Percentiles rank a stretch among this genome's conserved stretches.
These are phyloP conservation scores for Lasiosphaeria hispida DNA, from an alignment of 495 filamentous ascomycete genomes.

Conservation along the genomic window DNA sequence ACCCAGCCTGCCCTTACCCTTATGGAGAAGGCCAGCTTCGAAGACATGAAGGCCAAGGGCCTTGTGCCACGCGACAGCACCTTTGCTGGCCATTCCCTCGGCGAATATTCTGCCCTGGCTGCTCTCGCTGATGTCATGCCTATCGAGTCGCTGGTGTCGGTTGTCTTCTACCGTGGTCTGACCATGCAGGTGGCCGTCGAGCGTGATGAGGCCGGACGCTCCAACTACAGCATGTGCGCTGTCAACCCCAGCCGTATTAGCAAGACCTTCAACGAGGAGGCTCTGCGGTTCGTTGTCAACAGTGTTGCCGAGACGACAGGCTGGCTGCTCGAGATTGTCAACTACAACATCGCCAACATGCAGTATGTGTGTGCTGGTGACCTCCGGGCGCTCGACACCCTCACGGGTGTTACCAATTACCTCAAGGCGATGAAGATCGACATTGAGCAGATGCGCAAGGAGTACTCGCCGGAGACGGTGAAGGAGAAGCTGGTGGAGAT, in stretches of 20 bases:
- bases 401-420: slow-evolving; percentile 89
- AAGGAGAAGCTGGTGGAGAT: slow-evolving; percentile 50
- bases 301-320: slow-evolving; percentile 87
- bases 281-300: slow-evolving; percentile 90
- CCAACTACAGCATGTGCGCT: slow-evolving; percentile 98
- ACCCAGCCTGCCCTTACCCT: slow-evolving; percentile 95
- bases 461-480: slow-evolving; percentile 69
- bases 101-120: slow-evolving; percentile 96
- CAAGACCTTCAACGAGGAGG: slow-evolving; percentile 96
- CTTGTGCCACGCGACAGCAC: slow-evolving; percentile 93
- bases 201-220: slow-evolving; percentile 85
- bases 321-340: slow-evolving; percentile 98
- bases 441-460: slow-evolving; percentile 85
- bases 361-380: slow-evolving; percentile 98
- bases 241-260: slow-evolving; percentile 97
- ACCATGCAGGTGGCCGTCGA: slow-evolving; percentile 99
- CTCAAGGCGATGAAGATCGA: slow-evolving; percentile 95
- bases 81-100: slow-evolving; percentile 96
- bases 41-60: slow-evolving; percentile 97
- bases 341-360: slow-evolving; percentile 97
- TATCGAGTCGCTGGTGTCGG: slow-evolving; percentile 95
- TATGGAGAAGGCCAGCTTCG: slow-evolving; percentile 99
- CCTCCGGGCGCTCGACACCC: slow-evolving; percentile 89
- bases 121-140: slow-evolving; percentile 98
- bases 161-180: slow-evolving; percentile 97